phyloP scores from a whole-genome alignment of 1,139 yeast species.

The Blastobotrys capitulatus region DNA sequence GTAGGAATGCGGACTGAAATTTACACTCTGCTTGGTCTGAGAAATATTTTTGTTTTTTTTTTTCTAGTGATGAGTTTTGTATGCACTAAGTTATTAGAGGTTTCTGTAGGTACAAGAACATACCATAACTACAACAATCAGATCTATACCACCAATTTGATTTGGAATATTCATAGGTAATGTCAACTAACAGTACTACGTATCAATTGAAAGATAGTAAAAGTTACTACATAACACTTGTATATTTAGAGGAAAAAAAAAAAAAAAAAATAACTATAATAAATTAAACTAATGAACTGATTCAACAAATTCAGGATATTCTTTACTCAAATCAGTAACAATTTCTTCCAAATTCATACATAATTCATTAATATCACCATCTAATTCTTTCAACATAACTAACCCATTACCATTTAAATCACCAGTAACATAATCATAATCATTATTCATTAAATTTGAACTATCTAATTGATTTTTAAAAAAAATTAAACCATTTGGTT shows the following conservation, averaged over 20 bases:
- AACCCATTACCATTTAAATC: slow-evolving; percentile 12
- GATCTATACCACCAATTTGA: too few relatives aligned
- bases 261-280: too few relatives aligned
- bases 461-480: slow-evolving; percentile 20
- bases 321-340: slow-evolving; percentile 15
- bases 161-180: too few relatives aligned
- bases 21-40: not conserved
- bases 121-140: too few relatives aligned
- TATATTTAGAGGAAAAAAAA: too few relatives aligned
- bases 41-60: not conserved
- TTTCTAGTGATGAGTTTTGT: too few relatives aligned
- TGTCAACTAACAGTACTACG: too few relatives aligned
- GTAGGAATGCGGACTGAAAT: not conserved
- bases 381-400: slow-evolving; percentile 26
- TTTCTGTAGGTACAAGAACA: too few relatives aligned
- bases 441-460: slow-evolving; percentile 6
- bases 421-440: slow-evolving; percentile 13
- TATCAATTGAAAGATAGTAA: too few relatives aligned
- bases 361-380: slow-evolving; percentile 27
- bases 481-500: slow-evolving; percentile 30
- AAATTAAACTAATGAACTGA: not conserved
- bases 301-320: slow-evolving; percentile 10
- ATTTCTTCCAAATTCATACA: slow-evolving; percentile 26
- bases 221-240: too few relatives aligned
- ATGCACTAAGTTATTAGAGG: too few relatives aligned